phyloP scores from a whole-genome alignment of 1,139 yeast species.

The Saccharomycopsis phalli region DNA sequence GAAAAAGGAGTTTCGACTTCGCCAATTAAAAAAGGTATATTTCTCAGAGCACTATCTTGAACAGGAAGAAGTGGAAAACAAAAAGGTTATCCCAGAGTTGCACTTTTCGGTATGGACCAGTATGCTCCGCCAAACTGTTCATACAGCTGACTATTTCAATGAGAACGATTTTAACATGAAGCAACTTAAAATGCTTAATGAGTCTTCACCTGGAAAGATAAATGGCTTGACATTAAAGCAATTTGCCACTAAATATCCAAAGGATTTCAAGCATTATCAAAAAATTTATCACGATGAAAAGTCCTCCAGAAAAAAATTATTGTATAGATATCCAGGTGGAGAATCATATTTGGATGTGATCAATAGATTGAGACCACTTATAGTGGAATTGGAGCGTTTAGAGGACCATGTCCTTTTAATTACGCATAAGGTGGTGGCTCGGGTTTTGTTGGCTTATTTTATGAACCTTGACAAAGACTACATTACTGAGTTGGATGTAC shows the following conservation, averaged over 20 bases:
- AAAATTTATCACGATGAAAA: constrained; percentile 6
- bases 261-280: constrained; percentile 43
- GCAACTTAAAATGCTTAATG: constrained; percentile 90
- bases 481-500: constrained; percentile 86
- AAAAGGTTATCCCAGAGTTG: constrained; percentile 14
- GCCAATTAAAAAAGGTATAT: constrained; percentile 43
- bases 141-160: constrained; percentile 68
- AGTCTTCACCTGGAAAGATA: constrained; percentile 83
- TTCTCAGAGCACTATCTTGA: constrained; percentile 8
- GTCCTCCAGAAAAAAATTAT: constrained; percentile 45
- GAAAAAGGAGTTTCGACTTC: constrained; percentile 57
- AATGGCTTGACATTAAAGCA: constrained; percentile 90
- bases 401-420: constrained; percentile 77
- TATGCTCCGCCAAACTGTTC: constrained; percentile 68
- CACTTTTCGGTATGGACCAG: constrained; percentile 86
- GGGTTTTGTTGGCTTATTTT: constrained; percentile 82
- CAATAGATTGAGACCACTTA: constrained; percentile 79
- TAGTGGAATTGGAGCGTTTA: constrained; percentile 87
- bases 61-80: constrained; percentile 22
- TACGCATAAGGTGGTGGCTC: constrained; percentile 84
- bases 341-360: constrained; percentile 92
- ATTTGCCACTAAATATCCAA: constrained; percentile 61
- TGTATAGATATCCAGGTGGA: constrained; percentile 92
- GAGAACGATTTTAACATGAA: constrained; percentile 70
- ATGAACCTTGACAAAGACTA: constrained; percentile 75